Evolutionary conservation across 495 filamentous ascomycete genomes (phyloP), one percentile per base, ranked within the genome.

Genomic region (Pyrenopolyporus hunteri): DNA sequence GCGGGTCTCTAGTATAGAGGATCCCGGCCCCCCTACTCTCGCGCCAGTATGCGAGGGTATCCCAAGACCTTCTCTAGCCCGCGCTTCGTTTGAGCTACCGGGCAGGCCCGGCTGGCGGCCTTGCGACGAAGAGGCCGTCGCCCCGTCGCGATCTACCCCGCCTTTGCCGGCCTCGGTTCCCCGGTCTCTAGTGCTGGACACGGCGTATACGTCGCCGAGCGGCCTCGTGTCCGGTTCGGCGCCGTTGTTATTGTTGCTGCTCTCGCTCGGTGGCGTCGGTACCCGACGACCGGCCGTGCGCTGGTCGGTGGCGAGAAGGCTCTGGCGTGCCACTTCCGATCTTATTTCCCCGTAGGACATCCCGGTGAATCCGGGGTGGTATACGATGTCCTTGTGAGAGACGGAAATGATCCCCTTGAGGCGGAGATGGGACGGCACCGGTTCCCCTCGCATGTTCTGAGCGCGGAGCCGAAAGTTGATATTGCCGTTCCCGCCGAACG

Each of bases 341-440:
- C 31, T 44, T 17, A 56, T 31, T 37, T 62, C 50, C 16, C 56
- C 44, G 23, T 62, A 50, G 9, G 59, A 44, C 43, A 62, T 44
- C 5, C 44, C 59, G 23, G 29, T 6, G 16, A 56, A 62, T 25
- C 2, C n/a, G 2, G 50, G 22, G 10, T 29, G 28, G 44, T 55
- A 56, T 16, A 56, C 33, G 26, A 62, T 11, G 45, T 56, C 59
- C 16, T 28, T 43, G 22, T 20, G 29, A 29, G 58, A 55, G 6
- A 62, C 29, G 1, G 43, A 55, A 5, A 17, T 22, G 1, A n/a
- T 33, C 19, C 32, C 28, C 13, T 29, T 43, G 6, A 62, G 59
- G 39, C 59, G 49, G n/a, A 45, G 50, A 22, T 32, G 37, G 1
- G 6, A 1, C 8, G 59, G 59, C 1, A 62, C 50, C 19, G 14